Base-by-base conservation (phyloP, 768 basidiomycete species). In the Leccinum truebloodii region DNA sequence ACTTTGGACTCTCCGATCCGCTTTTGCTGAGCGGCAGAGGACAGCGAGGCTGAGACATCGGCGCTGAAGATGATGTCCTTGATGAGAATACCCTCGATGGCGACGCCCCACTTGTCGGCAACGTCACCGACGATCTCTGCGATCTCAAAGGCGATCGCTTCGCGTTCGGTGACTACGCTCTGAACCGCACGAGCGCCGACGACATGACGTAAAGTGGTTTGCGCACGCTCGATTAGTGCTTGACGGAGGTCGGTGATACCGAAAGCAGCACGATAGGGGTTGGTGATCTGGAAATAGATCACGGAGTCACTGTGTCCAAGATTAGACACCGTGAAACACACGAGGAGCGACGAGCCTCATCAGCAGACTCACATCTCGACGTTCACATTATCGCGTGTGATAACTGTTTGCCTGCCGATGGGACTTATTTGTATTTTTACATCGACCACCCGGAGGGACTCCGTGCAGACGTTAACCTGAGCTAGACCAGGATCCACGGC, bases 131-230 rank as follows among this genome's bases (percentile, higher is more conserved):
- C 94, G 59, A 97, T 95, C 75, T 96, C 93, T 56, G 94, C 96
- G 63, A 98, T 97, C 76, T 98, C 95, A 69, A 90, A 89, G 10
- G 95, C 95, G 64, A 97, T 94, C 46, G 90, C 94, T 69, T 98
- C 96, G 62, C 96, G 92, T 77, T 98, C 96, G 3, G 95, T 96
- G 62, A 98, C 93, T 59, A 98, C 91, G 67, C 86, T 88, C 76
- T 98, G 96, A n/a, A 98, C 92, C 1, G 90, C 88, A 24, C 94
- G 89, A 3, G 94, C 92, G 64, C 96, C 96, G 35, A 97, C 94
- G 72, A 98, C 95, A 69, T 98, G 94, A n/a, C 96, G 87, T 22
- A 98, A 82, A 16, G 96, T 99, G 3, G 96, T 98, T 78, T 97
- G 92, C 0, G 91, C 88, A 64, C 92, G 87, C 74, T 93, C 92